Conservation (phyloP, 768 basidiomycete species). For the Lentinus brumalis region DNA sequence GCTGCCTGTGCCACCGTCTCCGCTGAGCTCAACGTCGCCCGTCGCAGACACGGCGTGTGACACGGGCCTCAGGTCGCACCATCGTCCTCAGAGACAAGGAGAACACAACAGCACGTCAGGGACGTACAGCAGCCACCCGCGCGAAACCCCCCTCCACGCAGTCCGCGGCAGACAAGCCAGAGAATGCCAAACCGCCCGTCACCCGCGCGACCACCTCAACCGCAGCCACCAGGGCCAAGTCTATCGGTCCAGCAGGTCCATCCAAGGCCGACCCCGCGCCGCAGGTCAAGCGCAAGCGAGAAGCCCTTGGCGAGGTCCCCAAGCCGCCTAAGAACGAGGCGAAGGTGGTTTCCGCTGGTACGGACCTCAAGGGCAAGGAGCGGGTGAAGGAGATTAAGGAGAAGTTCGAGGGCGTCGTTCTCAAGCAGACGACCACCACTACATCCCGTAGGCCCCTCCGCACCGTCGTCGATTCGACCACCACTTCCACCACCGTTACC, state of each 20-base stretch:
- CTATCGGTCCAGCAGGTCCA: conserved; percentile 40
- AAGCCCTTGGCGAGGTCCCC: conserved; percentile 73
- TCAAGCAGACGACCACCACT: conserved; percentile 50
- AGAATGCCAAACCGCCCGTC: conserved; percentile 35
- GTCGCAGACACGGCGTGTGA: conserved; percentile 62
- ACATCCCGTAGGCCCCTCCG: conserved; percentile 57
- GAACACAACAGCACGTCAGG: conserved; percentile 68
- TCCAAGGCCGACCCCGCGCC: conserved; percentile 48
- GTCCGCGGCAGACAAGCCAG: conserved; percentile 35
- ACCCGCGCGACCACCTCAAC: conserved; percentile 47
- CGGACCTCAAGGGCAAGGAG: conserved; percentile 56
- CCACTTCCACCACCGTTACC: conserved; percentile 22
- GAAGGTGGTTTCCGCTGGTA: conserved; percentile 12
- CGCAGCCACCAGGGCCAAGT: conserved; percentile 56
- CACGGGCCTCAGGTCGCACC: conserved; percentile 51
- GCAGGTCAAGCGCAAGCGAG: conserved; percentile 73
- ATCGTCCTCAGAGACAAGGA: conserved; percentile 62
- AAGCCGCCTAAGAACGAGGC: conserved; percentile 52
- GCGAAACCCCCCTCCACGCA: conserved; percentile 55
- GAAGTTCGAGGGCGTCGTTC: conserved; percentile 63
- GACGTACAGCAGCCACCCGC: conserved; percentile 59
- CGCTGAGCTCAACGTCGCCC: background rate
- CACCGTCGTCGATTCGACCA: conserved; percentile 42
- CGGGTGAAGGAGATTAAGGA: conserved; percentile 42
- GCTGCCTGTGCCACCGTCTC: background rate